phyloP scores from a whole-genome alignment of 1,284 basidiomycete genomes.

The Tilletia indica region DNA sequence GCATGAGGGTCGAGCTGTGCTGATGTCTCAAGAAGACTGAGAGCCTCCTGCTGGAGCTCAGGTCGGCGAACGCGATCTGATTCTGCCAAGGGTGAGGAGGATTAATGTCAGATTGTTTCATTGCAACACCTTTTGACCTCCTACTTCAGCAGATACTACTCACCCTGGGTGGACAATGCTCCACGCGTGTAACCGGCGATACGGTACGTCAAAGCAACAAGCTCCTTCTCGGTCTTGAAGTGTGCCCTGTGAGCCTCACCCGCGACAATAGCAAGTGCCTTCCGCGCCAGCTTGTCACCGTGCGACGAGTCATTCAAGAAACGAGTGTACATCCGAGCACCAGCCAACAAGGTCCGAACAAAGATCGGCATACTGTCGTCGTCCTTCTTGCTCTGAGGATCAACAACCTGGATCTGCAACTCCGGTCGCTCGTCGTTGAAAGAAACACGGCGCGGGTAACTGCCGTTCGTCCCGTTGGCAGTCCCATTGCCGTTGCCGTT shows the following conservation, averaged over 20 bases:
- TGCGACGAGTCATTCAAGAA: constrained; percentile 35
- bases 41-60: constrained; percentile 64
- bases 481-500: neutral
- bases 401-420: neutral
- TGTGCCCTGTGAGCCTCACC: constrained; percentile 21
- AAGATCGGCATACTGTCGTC: constrained; percentile 33
- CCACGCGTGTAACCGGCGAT: constrained; percentile 36
- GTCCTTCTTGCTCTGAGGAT: constrained; percentile 21
- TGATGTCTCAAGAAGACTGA: constrained; percentile 65
- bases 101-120: neutral
- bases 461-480: constrained; percentile 12
- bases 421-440: neutral
- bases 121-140: no score
- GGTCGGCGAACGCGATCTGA: constrained; percentile 68
- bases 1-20: constrained; percentile 64
- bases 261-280: constrained; percentile 34
- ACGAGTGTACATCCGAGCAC: constrained; percentile 34
- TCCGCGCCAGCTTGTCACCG: constrained; percentile 37
- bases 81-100: constrained; percentile 59
- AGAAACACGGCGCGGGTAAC: neutral
- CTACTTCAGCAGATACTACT: neutral
- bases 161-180: constrained; percentile 29
- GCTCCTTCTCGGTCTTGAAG: constrained; percentile 9
- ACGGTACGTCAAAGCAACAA: constrained; percentile 36
- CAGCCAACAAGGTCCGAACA: constrained; percentile 39